Evolutionary conservation across 495 filamentous ascomycete genomes (phyloP), one percentile per base, ranked within the genome.

Genomic region (Antarctomyces pellizariae): DNA sequence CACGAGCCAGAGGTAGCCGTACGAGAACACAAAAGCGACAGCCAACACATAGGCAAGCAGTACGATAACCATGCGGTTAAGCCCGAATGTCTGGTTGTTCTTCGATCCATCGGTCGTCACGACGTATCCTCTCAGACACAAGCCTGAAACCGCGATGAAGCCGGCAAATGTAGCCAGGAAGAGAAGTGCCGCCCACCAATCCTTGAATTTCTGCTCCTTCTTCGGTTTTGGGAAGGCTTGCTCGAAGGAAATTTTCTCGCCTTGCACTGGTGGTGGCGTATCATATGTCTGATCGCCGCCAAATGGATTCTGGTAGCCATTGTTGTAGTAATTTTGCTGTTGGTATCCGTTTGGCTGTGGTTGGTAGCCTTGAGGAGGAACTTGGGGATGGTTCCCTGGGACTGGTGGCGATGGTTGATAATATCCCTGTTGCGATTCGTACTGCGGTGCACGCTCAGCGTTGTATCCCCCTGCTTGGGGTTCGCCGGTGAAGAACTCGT

Each of bases 181-280:
- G 38, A 91, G 48, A 25, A 89, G 49, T 10, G 71, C 77, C 3
- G 80, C 80, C 82, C 80, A 91, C 4, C 79, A 28, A 39, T 92
- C 83, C 38, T 92, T 75, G 45, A 58, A 91, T 41, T 86, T 89
- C 31, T 67, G 67, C 30, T 77, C 62, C 19, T 92, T 41, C 45
- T 65, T 67, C n/a, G n/a, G n/a, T n/a, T n/a, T n/a, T n/a, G n/a
- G n/a, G 51, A 92, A 92, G 1, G 64, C 62, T 40, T 91, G 60
- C 9, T 84, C 68, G 37, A 83, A 93, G 9, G 53, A 59, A 7
- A 54, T 54, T 39, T 76, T 59, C 27, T 56, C 48, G 16, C 29
- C 38, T 13, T 13, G 28, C 5, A 6, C 13, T n/a, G 16, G 19
- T 1, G 15, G 28, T 14, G 11, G 22, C 18, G 28, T 12, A 5